These are phyloP conservation scores for Nissolia schottii DNA, from an alignment of 306 rosid genomes.

Conservation along the genomic window DNA sequence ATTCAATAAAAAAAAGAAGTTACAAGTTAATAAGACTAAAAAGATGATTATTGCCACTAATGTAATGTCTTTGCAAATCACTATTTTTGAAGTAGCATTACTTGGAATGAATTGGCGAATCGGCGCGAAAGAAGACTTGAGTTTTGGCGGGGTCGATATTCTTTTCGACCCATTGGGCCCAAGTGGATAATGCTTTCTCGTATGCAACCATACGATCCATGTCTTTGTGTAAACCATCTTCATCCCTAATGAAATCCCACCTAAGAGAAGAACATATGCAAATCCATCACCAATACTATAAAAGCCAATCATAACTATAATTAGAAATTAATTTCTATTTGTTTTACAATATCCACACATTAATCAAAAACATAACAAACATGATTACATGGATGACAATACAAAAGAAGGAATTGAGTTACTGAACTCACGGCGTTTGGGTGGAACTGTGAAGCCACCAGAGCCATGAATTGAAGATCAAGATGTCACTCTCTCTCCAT, in stretches of 20 bases:
- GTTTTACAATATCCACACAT: too few species aligned
- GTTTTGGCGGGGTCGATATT: constrained; percentile 22
- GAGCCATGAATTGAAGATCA: constrained; percentile 41
- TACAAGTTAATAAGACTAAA: too few species aligned
- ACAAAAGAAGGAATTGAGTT: too few species aligned
- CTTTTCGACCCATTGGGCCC: constrained; percentile 34
- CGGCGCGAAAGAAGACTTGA: constrained; percentile 27
- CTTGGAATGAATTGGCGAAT: constrained; percentile 33
- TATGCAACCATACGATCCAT: constrained; percentile 35
- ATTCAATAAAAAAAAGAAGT: too few species aligned
- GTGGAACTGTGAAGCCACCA: constrained; percentile 29
- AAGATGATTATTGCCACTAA: too few species aligned
- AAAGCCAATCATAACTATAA: too few species aligned
- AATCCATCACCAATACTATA: not conserved
- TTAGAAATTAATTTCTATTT: too few species aligned
- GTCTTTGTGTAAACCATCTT: not conserved
- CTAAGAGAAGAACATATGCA: not conserved
- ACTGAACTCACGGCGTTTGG: not conserved
- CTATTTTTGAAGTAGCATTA: not conserved
- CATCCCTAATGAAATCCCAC: constrained; percentile 32
- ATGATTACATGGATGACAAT: too few species aligned
- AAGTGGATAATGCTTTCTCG: constrained; percentile 22
- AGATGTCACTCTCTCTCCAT: constrained; percentile 20
- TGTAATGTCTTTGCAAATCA: too few species aligned
- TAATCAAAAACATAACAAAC: too few species aligned